Evolutionary conservation across 1,284 basidiomycete species (phyloP).

Genomic region (Athelia sp.): DNA sequence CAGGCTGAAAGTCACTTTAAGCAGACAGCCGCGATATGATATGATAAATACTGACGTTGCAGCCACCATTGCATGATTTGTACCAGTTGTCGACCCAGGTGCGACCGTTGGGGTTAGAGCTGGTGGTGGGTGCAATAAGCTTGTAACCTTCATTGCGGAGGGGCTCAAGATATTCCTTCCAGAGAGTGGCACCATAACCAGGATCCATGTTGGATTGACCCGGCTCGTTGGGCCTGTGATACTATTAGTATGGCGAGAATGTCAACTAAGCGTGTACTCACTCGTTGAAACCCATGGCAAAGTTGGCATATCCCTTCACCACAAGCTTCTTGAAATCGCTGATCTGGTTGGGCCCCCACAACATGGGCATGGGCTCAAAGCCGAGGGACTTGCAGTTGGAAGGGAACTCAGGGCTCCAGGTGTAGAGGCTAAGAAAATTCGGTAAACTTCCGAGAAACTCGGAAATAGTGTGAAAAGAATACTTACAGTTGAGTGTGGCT

Average conservation of each 20-base stretch:
- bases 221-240: conserved; percentile 34
- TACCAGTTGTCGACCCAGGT: conserved; percentile 45
- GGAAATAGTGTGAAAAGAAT: conserved; percentile 4
- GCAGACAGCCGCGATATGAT: background rate
- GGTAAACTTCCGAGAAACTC: conserved; percentile 4
- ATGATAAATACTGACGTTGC: conserved; percentile 39
- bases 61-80: conserved; percentile 40
- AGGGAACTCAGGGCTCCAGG: conserved; percentile 47
- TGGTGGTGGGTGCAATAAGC: conserved; percentile 64
- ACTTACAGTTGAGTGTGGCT: conserved; percentile 40
- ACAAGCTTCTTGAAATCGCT: conserved; percentile 38
- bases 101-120: conserved; percentile 51
- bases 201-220: conserved; percentile 60
- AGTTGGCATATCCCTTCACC: conserved; percentile 42
- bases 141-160: conserved; percentile 50
- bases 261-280: conserved; percentile 25
- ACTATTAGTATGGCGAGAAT: conserved; percentile 3
- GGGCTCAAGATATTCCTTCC: conserved; percentile 60
- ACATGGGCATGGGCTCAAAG: conserved; percentile 57
- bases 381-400: conserved; percentile 32
- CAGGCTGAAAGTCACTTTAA: conserved; percentile 35
- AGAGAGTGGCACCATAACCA: conserved; percentile 43
- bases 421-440: conserved; percentile 57
- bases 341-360: conserved; percentile 57
- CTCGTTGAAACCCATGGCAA: conserved; percentile 70